Evolutionary conservation across 805 yeast species (phyloP).

Genomic region (Isabelozyma heimii): DNA sequence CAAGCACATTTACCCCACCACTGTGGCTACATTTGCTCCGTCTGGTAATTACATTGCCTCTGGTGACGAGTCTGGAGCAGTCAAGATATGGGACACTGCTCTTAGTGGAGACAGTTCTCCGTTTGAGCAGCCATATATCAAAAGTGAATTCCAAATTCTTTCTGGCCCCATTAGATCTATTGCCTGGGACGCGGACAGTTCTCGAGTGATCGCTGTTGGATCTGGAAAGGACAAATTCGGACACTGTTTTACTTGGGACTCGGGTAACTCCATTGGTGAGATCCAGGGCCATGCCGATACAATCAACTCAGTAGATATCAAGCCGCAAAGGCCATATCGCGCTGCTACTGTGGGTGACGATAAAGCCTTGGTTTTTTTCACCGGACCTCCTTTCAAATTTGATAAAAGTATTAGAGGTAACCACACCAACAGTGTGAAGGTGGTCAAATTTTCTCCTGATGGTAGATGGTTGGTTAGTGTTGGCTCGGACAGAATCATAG

Average conservation of each 20-base stretch:
- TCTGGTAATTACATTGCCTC: slow-evolving; percentile 88
- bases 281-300: slow-evolving; percentile 86
- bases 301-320: slow-evolving; percentile 80
- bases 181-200: slow-evolving; percentile 89
- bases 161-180: slow-evolving; percentile 79
- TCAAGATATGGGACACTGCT: slow-evolving; percentile 76
- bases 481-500: slow-evolving; percentile 79
- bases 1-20: slow-evolving; percentile 67
- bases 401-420: slow-evolving; percentile 65
- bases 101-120: slow-evolving; percentile 38
- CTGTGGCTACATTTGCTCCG: slow-evolving; percentile 85
- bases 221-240: slow-evolving; percentile 91
- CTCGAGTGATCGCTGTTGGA: slow-evolving; percentile 90
- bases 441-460: slow-evolving; percentile 77
- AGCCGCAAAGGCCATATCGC: slow-evolving; percentile 84
- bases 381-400: slow-evolving; percentile 95
- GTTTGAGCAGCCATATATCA: slow-evolving; percentile 51
- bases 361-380: slow-evolving; percentile 74
- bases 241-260: slow-evolving; percentile 87
- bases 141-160: slow-evolving; percentile 78
- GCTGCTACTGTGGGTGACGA: slow-evolving; percentile 95
- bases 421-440: slow-evolving; percentile 78
- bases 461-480: slow-evolving; percentile 75
- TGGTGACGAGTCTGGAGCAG: slow-evolving; percentile 88
- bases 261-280: slow-evolving; percentile 97